A percentile compares a stretch with the other conserved stretches of the same genome.
phyloP scores from a whole-genome alignment of 768 basidiomycete genomes.

The Lyophyllum shimeji region DNA sequence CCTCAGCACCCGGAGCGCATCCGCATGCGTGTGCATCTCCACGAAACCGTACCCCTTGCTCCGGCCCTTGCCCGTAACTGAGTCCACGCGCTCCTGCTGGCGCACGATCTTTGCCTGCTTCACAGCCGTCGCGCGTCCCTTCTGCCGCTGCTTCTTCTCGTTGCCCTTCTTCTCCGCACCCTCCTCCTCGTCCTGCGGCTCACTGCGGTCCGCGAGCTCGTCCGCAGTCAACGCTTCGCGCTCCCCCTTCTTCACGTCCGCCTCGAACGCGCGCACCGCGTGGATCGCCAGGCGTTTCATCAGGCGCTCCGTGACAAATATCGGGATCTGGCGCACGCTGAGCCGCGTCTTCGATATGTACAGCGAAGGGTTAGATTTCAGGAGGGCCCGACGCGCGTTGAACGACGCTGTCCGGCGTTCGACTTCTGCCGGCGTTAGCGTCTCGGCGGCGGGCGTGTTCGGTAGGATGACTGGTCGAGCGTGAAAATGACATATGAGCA shows the following conservation, averaged over 20 bases:
- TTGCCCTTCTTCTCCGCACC: slow-evolving; percentile 23
- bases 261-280: slow-evolving; percentile 75
- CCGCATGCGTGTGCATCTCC: slow-evolving; percentile 84
- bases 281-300: slow-evolving; percentile 87
- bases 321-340: slow-evolving; percentile 89
- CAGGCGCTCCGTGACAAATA: slow-evolving; percentile 86
- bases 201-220: slow-evolving; percentile 59
- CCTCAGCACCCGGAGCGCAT: slow-evolving; percentile 86
- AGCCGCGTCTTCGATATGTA: slow-evolving; percentile 95
- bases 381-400: slow-evolving; percentile 77
- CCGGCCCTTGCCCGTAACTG: slow-evolving; percentile 81
- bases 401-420: slow-evolving; percentile 85
- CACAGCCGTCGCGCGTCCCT: slow-evolving; percentile 45
- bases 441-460: slow-evolving; percentile 75
- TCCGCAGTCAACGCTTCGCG: slow-evolving; percentile 68
- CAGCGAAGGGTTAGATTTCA: slow-evolving; percentile 90
- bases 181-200: slow-evolving; percentile 56
- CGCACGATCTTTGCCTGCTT: slow-evolving; percentile 93
- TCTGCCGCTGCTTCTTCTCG: slow-evolving; percentile 26
- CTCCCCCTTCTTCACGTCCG: slow-evolving; percentile 64
- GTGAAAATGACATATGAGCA: slow-evolving; percentile 1
- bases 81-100: slow-evolving; percentile 85
- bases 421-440: slow-evolving; percentile 71
- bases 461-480: slow-evolving; percentile 84
- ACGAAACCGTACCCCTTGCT: slow-evolving; percentile 96